These are phyloP conservation scores for Vitis hybrid DNA, from an alignment of 177 flowering plant genomes.

Conservation along the genomic window DNA sequence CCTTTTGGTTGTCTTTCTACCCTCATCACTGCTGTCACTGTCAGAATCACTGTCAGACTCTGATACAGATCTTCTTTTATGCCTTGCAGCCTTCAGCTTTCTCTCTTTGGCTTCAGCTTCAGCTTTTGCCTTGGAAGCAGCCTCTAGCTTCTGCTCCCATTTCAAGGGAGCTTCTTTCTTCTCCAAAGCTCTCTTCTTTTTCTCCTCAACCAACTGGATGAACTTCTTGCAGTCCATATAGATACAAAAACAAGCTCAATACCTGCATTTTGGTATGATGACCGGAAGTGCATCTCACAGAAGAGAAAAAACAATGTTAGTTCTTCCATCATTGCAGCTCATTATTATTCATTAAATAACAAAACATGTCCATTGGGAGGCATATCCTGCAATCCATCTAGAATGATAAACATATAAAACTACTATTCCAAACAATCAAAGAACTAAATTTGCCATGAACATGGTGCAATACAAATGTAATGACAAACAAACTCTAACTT, in stretches of 20 bases:
- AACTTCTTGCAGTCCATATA: constrained; percentile 90
- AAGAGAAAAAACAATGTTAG: constrained; percentile 97
- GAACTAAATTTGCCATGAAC: neutral
- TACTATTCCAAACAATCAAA: neutral
- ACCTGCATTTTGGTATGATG: constrained; percentile 95
- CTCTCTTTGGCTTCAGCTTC: constrained; percentile 74
- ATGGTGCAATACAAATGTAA: neutral
- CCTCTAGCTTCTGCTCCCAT: constrained; percentile 98
- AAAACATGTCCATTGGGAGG: neutral
- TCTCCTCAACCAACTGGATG: constrained; percentile 91
- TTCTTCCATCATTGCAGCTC: constrained; percentile 39
- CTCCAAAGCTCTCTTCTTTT: constrained; percentile 78
- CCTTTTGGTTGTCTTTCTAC: constrained; percentile 44
- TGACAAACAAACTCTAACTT: neutral
- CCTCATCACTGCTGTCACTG: constrained; percentile 37
- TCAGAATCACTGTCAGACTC: constrained; percentile 54
- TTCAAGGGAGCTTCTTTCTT: constrained; percentile 88
- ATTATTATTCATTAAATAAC: neutral
- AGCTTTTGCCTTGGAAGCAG: constrained; percentile 79
- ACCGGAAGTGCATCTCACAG: constrained; percentile 94
- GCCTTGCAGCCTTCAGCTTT: constrained; percentile 57
- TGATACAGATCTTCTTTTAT: constrained; percentile 55
- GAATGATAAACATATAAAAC: neutral
- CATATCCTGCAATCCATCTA: neutral
- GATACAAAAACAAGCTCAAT: constrained; percentile 57